These are phyloP conservation scores for Lichtheimia ramosa DNA, from an alignment of 371 early-diverging fungal genomes.

Conservation along the genomic window DNA sequence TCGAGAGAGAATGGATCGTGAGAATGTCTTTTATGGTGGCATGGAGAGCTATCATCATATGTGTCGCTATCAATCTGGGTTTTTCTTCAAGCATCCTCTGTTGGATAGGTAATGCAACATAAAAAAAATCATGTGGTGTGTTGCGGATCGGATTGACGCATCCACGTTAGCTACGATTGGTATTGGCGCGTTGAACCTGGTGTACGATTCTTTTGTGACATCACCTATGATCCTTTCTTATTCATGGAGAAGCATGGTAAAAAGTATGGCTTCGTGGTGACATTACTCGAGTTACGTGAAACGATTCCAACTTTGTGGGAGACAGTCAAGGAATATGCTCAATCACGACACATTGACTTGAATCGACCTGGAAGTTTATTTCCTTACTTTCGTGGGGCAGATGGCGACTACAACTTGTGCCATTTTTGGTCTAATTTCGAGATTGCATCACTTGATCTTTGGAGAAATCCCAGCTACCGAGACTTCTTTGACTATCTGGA, in stretches of 20 bases:
- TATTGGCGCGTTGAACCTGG: slow-evolving; percentile 94
- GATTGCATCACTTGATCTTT: slow-evolving; percentile 84
- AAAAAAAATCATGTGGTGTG: background rate
- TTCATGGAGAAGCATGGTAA: slow-evolving; percentile 74
- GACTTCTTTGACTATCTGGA: slow-evolving; percentile 66
- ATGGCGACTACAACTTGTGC: slow-evolving; percentile 63
- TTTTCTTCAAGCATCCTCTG: slow-evolving; percentile 84
- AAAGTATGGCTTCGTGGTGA: slow-evolving; percentile 78
- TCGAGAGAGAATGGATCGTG: slow-evolving; percentile 47
- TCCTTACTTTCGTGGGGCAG: slow-evolving; percentile 46
- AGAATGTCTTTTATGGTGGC: slow-evolving; percentile 37
- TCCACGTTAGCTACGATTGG: slow-evolving; percentile 65
- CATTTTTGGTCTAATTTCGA: slow-evolving; percentile 96
- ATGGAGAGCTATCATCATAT: slow-evolving; percentile 59
- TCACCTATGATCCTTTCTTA: slow-evolving; percentile 84
- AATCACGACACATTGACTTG: slow-evolving; percentile 45
- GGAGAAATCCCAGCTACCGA: slow-evolving; percentile 63
- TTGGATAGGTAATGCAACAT: slow-evolving; percentile 60
- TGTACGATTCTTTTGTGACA: slow-evolving; percentile 77
- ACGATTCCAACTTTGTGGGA: slow-evolving; percentile 83
- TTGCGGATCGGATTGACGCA: background rate
- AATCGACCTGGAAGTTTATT: slow-evolving; percentile 33
- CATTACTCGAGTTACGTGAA: slow-evolving; percentile 64
- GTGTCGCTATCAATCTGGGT: slow-evolving; percentile 87
- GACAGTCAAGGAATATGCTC: slow-evolving; percentile 49